Conservation (phyloP, 2,329 filamentous ascomycete species). For the Neurospora sp. region DNA sequence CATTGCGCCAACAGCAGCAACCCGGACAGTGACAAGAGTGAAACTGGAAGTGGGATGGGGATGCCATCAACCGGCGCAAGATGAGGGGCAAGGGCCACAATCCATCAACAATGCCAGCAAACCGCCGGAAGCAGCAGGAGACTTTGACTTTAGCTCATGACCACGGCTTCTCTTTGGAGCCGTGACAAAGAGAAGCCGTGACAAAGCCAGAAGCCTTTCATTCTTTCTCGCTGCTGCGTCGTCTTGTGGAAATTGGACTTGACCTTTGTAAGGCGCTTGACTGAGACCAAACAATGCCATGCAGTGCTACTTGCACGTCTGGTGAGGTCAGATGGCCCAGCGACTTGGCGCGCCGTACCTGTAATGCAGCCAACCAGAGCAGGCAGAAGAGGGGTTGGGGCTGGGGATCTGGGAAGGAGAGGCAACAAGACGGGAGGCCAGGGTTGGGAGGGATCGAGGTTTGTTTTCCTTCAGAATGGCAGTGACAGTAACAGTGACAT, state of each 20-base stretch:
- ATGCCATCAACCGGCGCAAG: background rate
- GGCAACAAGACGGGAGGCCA: constrained; percentile 9
- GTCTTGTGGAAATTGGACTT: background rate
- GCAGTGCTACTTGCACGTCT: constrained; percentile 13
- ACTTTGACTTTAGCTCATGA: background rate
- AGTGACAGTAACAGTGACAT: background rate
- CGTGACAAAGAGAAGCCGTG: background rate
- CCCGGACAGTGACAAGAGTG: background rate
- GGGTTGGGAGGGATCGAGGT: constrained; percentile 15
- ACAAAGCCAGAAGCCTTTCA: background rate
- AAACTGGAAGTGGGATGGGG: background rate
- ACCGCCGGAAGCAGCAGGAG: background rate
- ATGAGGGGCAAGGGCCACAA: background rate
- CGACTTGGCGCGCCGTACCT: constrained; percentile 17
- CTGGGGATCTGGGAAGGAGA: constrained; percentile 2
- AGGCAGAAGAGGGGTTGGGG: constrained; percentile 17
- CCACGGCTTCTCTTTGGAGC: background rate
- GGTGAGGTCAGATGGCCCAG: constrained; percentile 21
- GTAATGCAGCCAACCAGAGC: constrained; percentile 17
- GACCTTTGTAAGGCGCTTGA: background rate
- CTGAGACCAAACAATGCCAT: constrained; percentile 1
- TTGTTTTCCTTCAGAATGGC: constrained; percentile 12
- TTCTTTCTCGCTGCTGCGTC: background rate
- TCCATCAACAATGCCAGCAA: background rate
- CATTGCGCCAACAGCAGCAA: background rate